Percentiles rank a stretch among this genome's conserved stretches.
These are phyloP conservation scores for Phialophora macrospora DNA, from an alignment of 2,329 filamentous ascomycete species.

Conservation along the genomic window DNA sequence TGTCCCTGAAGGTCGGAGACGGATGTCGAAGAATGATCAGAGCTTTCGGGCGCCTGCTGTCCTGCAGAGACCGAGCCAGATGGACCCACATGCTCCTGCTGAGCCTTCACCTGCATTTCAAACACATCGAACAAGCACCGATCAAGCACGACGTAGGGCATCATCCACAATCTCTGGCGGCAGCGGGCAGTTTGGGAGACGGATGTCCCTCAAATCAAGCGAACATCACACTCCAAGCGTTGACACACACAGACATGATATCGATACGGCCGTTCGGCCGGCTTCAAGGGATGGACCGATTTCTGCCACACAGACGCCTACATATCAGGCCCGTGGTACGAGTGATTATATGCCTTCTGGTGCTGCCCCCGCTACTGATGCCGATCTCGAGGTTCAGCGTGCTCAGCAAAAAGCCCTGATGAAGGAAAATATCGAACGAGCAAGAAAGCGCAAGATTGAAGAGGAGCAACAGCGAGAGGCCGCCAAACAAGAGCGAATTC, in stretches of 20 bases:
- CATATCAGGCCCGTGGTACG: constrained; percentile 42
- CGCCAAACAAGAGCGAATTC: constrained; percentile 62
- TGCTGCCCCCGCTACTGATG: constrained; percentile 28
- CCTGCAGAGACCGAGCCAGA: constrained; percentile 71
- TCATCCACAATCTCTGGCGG: constrained; percentile 92
- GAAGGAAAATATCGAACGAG: constrained; percentile 63
- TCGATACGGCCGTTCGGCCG: constrained; percentile 45
- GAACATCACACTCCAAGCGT: constrained; percentile 49
- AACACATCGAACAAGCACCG: constrained; percentile 69
- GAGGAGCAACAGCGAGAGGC: constrained; percentile 63
- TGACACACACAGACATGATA: constrained; percentile 43
- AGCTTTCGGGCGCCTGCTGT: constrained; percentile 74
- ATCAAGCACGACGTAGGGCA: constrained; percentile 75
- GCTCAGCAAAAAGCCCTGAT: constrained; percentile 63
- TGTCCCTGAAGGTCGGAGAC: constrained; percentile 74
- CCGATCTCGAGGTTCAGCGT: constrained; percentile 35
- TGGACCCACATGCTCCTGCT: constrained; percentile 67
- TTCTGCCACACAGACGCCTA: constrained; percentile 35
- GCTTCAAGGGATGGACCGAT: constrained; percentile 36
- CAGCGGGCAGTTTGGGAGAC: constrained; percentile 71
- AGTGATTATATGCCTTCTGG: constrained; percentile 42
- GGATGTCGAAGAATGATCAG: constrained; percentile 69
- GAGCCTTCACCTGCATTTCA: constrained; percentile 90
- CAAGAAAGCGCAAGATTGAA: constrained; percentile 59
- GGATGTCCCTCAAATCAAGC: constrained; percentile 61